phyloP scores from a whole-genome alignment of 495 filamentous ascomycete genomes.

The Parathielavia appendiculata region DNA sequence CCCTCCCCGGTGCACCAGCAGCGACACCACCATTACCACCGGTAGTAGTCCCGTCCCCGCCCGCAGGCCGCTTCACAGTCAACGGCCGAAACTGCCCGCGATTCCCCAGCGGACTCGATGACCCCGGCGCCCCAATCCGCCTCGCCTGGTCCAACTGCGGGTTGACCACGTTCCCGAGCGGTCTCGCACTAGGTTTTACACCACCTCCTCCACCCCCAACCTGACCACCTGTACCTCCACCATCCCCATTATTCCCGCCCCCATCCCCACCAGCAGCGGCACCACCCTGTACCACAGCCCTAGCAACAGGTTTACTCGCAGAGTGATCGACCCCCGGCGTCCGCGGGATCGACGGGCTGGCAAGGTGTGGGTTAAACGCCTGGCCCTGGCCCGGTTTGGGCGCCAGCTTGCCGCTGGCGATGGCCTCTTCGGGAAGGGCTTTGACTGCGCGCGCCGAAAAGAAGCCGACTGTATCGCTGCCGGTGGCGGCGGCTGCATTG shows the following conservation, averaged over 20 bases:
- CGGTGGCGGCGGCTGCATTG: conserved; percentile 13
- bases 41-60: neutral
- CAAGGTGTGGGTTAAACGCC: conserved; percentile 73
- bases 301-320: conserved; percentile 60
- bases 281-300: conserved; percentile 39
- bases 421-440: conserved; percentile 32
- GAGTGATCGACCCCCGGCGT: conserved; percentile 84
- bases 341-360: conserved; percentile 82
- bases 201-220: neutral
- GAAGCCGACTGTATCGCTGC: conserved; percentile 45
- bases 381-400: conserved; percentile 47
- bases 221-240: neutral
- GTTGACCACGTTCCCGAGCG: conserved; percentile 54
- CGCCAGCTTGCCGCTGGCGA: conserved; percentile 36
- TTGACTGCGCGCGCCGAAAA: conserved; percentile 68
- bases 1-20: conserved; percentile 13
- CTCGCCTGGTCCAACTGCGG: conserved; percentile 63
- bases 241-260: neutral
- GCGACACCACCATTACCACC: neutral
- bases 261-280: conserved; percentile 25
- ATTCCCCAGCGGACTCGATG: conserved; percentile 53
- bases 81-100: conserved; percentile 56
- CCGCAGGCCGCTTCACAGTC: conserved; percentile 47
- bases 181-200: neutral
- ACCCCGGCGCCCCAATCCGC: conserved; percentile 68